Conservation (phyloP, 768 basidiomycete genomes). For the Ramaria rubella region DNA sequence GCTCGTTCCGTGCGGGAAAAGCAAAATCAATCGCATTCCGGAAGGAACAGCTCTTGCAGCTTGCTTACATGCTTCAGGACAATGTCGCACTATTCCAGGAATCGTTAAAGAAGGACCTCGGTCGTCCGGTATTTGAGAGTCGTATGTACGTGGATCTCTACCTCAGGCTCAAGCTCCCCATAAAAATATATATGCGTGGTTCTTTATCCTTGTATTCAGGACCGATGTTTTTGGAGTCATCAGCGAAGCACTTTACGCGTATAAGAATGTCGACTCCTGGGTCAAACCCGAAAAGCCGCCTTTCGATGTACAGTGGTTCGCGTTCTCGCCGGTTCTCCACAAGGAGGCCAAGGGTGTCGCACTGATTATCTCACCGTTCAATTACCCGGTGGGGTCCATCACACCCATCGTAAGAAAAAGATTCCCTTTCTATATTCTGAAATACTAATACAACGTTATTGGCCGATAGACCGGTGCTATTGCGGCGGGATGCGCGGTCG, state of each 20-base stretch:
- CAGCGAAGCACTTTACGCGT: conserved; percentile 35
- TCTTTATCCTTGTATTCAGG: too few relatives aligned
- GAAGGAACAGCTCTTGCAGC: conserved; percentile 69
- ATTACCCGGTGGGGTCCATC: conserved; percentile 54
- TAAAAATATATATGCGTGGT: conserved; percentile 24
- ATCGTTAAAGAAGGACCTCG: conserved; percentile 56
- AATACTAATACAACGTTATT: background rate
- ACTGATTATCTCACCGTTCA: conserved; percentile 42
- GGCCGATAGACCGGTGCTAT: conserved; percentile 25
- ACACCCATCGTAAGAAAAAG: conserved; percentile 49
- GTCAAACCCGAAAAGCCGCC: conserved; percentile 53
- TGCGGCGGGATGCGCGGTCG: conserved; percentile 25
- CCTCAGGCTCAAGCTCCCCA: background rate
- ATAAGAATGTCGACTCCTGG: conserved; percentile 69
- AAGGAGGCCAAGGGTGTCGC: conserved; percentile 76
- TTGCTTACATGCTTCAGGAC: conserved; percentile 70
- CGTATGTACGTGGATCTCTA: conserved; percentile 39
- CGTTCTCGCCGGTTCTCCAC: conserved; percentile 56
- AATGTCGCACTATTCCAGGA: conserved; percentile 55
- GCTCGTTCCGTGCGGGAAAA: conserved; percentile 58
- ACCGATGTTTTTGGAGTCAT: conserved; percentile 6
- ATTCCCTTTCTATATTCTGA: conserved; percentile 4
- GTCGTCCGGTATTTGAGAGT: conserved; percentile 53
- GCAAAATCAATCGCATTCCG: conserved; percentile 57
- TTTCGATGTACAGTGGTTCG: conserved; percentile 39